Evolutionary conservation across 2,329 filamentous ascomycete species (phyloP), one percentile per base, ranked within the genome.

Genomic region (Venturia oleaginea): DNA sequence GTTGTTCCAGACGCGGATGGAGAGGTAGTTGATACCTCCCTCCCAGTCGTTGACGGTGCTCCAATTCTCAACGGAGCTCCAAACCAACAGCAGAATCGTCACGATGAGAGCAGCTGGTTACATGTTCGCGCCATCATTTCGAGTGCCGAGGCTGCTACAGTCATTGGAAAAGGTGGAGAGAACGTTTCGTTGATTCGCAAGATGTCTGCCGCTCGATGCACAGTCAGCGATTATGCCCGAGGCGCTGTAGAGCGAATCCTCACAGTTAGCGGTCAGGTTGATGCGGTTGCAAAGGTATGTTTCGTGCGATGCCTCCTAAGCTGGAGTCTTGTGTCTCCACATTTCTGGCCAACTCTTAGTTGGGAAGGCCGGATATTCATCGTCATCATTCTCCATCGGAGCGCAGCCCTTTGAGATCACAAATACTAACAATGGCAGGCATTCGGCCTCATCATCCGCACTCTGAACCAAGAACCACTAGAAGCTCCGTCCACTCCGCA

Each of bases 161-260:
- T 97, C 69, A 99, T 99, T 77, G 94, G 94, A 74, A 99, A 99
- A 80, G 93, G 92, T 68, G 94, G 94, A 74, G 94, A 99, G 81
- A 99, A 99, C 73, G 94, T 99, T 59, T 96, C 92, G 70, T 91
- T 96, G 79, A 97, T 99, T 73, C 87, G 94, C 70, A 91, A 91
- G 75, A 83, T 96, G 79, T 97, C 94, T 62, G 92, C 92, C 71
- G 94, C 94, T 69, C 97, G 97, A 80, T 99, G 94, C 81, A 99
- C 94, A 59, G 94, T 99, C 70, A 97, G 92, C 79, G 94, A 99
- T 78, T 99, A 97, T 73, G 90, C 95, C 70, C 91, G 96, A 73
- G 94, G 94, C 69, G 94, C 94, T 64, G 92, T 97, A 40, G 94
- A 99, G 81, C 91, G 94, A 74, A 97, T 99, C 72, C 83, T 99